A percentile compares a stretch with the other conserved stretches of the same genome.
Evolutionary conservation across 129 eudicot species (phyloP).

Genomic region (Flaveria bidentis): DNA sequence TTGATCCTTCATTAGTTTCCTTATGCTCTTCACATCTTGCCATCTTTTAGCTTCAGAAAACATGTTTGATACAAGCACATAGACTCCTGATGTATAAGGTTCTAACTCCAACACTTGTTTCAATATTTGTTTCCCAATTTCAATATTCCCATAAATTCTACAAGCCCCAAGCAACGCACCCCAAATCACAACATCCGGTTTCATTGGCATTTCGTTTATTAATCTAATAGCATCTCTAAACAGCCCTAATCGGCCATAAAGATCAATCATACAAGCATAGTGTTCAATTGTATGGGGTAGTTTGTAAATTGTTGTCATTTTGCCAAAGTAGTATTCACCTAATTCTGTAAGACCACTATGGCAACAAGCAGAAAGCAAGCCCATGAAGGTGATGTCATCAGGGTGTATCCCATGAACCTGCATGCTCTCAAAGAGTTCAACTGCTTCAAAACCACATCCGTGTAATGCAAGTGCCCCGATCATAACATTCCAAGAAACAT

Average conservation of each 20-base stretch:
- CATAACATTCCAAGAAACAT: conserved; percentile 41
- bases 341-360: conserved; percentile 36
- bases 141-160: conserved; percentile 39
- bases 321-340: conserved; percentile 35
- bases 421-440: conserved; percentile 38
- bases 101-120: conserved; percentile 42
- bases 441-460: conserved; percentile 37
- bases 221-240: conserved; percentile 36
- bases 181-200: conserved; percentile 46
- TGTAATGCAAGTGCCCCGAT: conserved; percentile 44
- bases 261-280: conserved; percentile 48
- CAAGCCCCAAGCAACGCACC: conserved; percentile 49
- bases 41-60: conserved; percentile 43
- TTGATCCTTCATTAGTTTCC: conserved; percentile 45
- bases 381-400: conserved; percentile 46
- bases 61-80: conserved; percentile 43
- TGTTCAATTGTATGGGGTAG: conserved; percentile 34
- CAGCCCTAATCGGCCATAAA: conserved; percentile 37
- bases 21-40: conserved; percentile 47
- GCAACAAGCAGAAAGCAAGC: conserved; percentile 47
- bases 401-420: conserved; percentile 24
- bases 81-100: conserved; percentile 36
- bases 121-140: conserved; percentile 36
- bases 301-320: conserved; percentile 27
- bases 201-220: conserved; percentile 42